A percentile compares a stretch with the other conserved stretches of the same genome.
These are phyloP conservation scores for Rutstroemia sydowiana DNA, from an alignment of 2,329 filamentous ascomycete genomes.

Conservation along the genomic window DNA sequence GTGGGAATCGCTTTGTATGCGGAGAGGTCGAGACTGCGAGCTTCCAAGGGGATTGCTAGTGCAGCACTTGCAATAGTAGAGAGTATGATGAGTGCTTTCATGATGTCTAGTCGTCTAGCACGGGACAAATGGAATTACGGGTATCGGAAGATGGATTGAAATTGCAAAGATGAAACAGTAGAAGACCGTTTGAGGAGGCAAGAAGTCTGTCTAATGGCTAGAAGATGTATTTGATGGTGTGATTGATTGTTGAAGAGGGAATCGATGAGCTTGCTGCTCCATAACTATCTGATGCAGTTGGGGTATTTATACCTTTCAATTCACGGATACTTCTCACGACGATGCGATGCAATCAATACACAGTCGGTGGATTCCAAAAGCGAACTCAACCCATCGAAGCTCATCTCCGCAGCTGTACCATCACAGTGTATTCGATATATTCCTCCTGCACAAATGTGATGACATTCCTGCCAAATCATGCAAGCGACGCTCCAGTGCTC, in stretches of 20 bases:
- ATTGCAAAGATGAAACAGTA: background rate
- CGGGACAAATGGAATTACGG: background rate
- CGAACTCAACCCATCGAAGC: too few relatives aligned
- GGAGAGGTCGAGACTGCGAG: conserved; percentile 3
- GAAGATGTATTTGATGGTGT: too few relatives aligned
- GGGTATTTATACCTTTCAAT: background rate
- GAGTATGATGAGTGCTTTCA: background rate
- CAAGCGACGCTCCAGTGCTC: background rate
- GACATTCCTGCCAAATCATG: background rate
- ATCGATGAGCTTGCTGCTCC: too few relatives aligned
- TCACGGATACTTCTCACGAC: background rate
- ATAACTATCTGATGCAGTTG: background rate
- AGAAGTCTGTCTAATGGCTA: background rate
- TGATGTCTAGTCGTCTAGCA: background rate
- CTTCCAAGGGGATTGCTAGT: background rate
- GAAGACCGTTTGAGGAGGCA: background rate
- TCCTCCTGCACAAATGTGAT: background rate
- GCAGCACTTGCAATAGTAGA: background rate
- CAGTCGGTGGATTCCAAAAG: too few relatives aligned
- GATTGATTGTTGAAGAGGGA: too few relatives aligned
- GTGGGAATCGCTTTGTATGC: conserved; percentile 7
- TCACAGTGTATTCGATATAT: too few relatives aligned
- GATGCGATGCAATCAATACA: too few relatives aligned
- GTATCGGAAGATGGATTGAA: background rate
- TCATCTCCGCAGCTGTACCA: too few relatives aligned